A percentile compares a stretch with the other conserved stretches of the same genome.
Evolutionary conservation across 2,329 filamentous ascomycete species (phyloP).

Genomic region (Trichoderma semiorbis): DNA sequence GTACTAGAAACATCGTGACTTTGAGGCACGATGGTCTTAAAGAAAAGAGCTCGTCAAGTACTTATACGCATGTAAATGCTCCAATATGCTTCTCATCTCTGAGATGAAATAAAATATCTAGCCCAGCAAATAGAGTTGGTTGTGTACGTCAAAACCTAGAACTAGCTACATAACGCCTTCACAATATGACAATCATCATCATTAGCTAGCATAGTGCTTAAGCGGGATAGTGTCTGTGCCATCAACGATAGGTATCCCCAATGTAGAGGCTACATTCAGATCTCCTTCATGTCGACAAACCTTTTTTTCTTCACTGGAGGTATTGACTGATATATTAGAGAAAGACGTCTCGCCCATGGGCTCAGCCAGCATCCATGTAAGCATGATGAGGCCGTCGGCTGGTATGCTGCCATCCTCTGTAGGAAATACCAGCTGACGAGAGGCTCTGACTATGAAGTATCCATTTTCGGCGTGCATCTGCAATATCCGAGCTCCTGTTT

Average conservation of each 20-base stretch:
- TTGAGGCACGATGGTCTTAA: background rate
- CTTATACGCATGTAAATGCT: background rate
- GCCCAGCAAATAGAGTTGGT: background rate
- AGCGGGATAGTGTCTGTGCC: background rate
- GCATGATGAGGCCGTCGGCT: background rate
- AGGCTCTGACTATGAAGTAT: background rate
- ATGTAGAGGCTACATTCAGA: background rate
- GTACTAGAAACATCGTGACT: background rate
- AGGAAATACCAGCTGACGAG: background rate
- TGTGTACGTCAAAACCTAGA: background rate
- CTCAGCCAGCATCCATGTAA: background rate
- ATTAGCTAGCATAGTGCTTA: background rate
- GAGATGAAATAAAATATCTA: background rate
- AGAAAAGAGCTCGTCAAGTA: background rate
- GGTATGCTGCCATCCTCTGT: background rate
- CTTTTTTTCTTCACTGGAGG: background rate
- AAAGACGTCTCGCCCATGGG: background rate
- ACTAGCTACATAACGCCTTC: background rate
- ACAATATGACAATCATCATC: background rate
- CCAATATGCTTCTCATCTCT: background rate
- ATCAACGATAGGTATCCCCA: background rate
- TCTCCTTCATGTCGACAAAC: background rate
- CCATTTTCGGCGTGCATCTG: background rate
- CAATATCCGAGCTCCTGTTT: background rate
- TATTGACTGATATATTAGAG: background rate